phyloP scores from a whole-genome alignment of 805 yeast genomes.

The Lipomyces japonicus region DNA sequence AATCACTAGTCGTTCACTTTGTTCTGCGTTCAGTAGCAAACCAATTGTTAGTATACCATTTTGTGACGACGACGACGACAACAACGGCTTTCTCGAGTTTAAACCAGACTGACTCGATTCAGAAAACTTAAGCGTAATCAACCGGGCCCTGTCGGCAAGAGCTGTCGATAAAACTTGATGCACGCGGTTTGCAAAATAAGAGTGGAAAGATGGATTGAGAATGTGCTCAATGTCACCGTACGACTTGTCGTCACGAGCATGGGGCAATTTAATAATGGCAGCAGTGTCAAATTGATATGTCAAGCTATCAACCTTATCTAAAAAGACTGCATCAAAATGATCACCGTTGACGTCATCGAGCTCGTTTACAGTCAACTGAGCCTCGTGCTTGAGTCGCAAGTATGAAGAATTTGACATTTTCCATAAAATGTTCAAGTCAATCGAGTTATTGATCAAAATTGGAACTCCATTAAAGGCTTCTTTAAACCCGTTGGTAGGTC shows the following conservation, averaged over 20 bases:
- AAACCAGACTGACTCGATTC: conserved; percentile 35
- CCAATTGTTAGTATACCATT: conserved; percentile 46
- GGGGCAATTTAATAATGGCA: conserved; percentile 11
- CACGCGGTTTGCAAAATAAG: conserved; percentile 44
- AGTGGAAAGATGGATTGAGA: conserved; percentile 17
- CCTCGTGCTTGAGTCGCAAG: conserved; percentile 43
- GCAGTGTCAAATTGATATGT: conserved; percentile 59
- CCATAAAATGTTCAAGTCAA: conserved; percentile 15
- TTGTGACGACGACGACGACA: conserved; percentile 28
- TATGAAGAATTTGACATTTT: conserved; percentile 17
- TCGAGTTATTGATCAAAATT: conserved; percentile 13
- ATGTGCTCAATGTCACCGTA: conserved; percentile 19
- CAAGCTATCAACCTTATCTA: conserved; percentile 52
- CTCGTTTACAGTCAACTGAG: conserved; percentile 61
- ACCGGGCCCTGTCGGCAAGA: conserved; percentile 39
- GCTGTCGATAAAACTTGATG: conserved; percentile 31
- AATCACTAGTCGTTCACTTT: conserved; percentile 76
- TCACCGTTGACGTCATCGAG: conserved; percentile 78
- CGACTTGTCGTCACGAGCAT: conserved; percentile 10
- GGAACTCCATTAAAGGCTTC: conserved; percentile 10
- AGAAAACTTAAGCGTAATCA: conserved; percentile 36
- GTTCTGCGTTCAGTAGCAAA: conserved; percentile 61
- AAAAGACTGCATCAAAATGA: conserved; percentile 72
- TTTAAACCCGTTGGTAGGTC: background rate
- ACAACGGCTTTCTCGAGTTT: conserved; percentile 19